Percentiles rank a stretch among this genome's conserved stretches.
These are phyloP conservation scores for Helicostylum pulchrum DNA, from an alignment of 192 early-diverging fungal genomes.

Conservation along the genomic window DNA sequence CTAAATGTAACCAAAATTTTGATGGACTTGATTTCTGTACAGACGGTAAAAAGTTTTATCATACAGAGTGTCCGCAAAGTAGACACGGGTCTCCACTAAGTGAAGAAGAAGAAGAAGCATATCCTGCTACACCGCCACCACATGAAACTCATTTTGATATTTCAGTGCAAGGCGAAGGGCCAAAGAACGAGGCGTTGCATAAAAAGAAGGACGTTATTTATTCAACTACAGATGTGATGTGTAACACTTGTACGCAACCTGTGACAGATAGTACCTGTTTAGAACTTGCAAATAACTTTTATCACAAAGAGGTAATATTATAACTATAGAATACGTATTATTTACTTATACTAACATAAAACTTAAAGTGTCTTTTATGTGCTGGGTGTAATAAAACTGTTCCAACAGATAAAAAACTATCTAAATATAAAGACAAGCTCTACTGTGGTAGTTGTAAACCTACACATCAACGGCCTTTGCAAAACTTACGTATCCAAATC, in stretches of 20 bases:
- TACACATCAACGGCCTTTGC: slow-evolving; percentile 7
- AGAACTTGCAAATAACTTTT: slow-evolving; percentile 9
- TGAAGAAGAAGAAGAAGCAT: not conserved
- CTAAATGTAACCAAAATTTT: not conserved
- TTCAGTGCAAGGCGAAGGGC: not conserved
- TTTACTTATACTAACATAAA: not conserved
- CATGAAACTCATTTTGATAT: slow-evolving; percentile 1
- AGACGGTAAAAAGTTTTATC: slow-evolving; percentile 16
- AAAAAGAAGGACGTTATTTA: slow-evolving; percentile 2
- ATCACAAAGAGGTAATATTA: slow-evolving; percentile 12
- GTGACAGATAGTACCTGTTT: slow-evolving; percentile 12
- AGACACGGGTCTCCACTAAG: slow-evolving; percentile 2
- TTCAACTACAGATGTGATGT: not conserved
- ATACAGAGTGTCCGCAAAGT: not conserved
- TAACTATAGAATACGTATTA: not conserved
- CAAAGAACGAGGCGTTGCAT: not conserved
- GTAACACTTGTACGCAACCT: not conserved
- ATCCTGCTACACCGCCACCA: not conserved
- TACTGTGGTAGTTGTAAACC: slow-evolving; percentile 40
- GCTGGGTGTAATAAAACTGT: slow-evolving; percentile 5
- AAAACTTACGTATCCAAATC: not conserved
- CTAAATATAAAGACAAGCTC: slow-evolving; percentile 39
- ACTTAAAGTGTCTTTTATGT: slow-evolving; percentile 24
- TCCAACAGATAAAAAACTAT: slow-evolving; percentile 37
- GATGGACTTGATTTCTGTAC: slow-evolving; percentile 8